Evolutionary conservation across 106 monocot species (phyloP).

Genomic region (Agapanthus africanus): DNA sequence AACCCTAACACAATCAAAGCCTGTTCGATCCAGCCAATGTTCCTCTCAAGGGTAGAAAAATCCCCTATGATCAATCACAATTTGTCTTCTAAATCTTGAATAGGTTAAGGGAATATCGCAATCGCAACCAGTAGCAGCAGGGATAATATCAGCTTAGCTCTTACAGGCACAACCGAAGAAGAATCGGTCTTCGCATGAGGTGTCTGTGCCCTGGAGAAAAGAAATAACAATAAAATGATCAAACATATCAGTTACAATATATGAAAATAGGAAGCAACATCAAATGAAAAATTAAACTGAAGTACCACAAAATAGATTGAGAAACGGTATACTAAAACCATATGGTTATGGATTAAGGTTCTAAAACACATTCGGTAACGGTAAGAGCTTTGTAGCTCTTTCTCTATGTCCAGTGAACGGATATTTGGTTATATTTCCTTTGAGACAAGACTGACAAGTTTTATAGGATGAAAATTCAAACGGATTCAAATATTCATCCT

Average conservation of each 20-base stretch:
- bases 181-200: conserved; percentile 4
- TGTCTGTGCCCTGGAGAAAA: conserved; percentile 23
- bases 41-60: conserved; percentile 7
- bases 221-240: background rate
- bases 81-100: background rate
- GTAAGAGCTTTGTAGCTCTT: too few species aligned
- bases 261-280: background rate
- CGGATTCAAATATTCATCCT: too few species aligned
- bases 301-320: background rate
- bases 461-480: too few species aligned
- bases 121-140: conserved; percentile 5
- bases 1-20: conserved; percentile 5
- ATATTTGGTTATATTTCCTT: too few species aligned
- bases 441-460: too few species aligned
- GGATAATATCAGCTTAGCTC: conserved; percentile 1
- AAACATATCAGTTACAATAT: background rate
- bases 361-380: background rate
- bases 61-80: background rate
- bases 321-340: background rate
- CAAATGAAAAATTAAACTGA: background rate
- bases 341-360: background rate
- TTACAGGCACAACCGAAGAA: conserved; percentile 1
- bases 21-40: background rate
- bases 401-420: too few species aligned
- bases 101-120: conserved; percentile 10